Base-by-base conservation (phyloP, 2,329 filamentous ascomycete species). In the Penicillium sp. region DNA sequence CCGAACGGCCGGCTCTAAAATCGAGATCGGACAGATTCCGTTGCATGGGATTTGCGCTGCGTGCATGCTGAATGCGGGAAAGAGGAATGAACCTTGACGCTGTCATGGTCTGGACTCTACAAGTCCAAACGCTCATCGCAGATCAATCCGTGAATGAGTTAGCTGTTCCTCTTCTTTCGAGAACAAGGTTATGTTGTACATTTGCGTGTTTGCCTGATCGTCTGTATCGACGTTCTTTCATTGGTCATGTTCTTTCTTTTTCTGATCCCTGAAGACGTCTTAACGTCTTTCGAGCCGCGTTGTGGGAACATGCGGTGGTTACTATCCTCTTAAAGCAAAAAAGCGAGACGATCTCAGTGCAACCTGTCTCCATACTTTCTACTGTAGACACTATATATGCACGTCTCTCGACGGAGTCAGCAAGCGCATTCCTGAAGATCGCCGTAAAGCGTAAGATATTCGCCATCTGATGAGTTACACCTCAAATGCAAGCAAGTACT, bases 11-110 rank as follows among this genome's bases (percentile, higher is more conserved):
- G 18, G 44, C 16, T 43, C 16, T 9, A 21, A 43, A 40, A 29
- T 45, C 40, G 21, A 45, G 47, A 34, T 49, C 47, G 52, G 52
- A 40, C 43, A 42, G 40, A 45, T 44, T 44, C 47, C 11, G 39
- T 29, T 49, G 46, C 40, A 54, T 49, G 43, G 16, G 42, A 45
- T 49, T 38, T 24, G n/a, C 36, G 14, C 49, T 44, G 40, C 47
- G 49, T 50, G 16, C 38, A 40, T 40, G 16, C 18, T 21, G 7
- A 7, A 40, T 21, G 18, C 38, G 8, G 16, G 18, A 40, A 40
- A 9, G 7, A 21, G 18, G 38, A 21, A 40, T 38, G n/a, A n/a
- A 21, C 38, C 8, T 21, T 13, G 43, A 32, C 5, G 7, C 32
- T 16, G 14, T 9, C 43, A 13, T 43, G 29, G 24, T 18, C 24